A percentile compares a stretch with the other conserved stretches of the same genome.
Conservation (phyloP, 169 alveolate genomes). For the Theileria equi region DNA sequence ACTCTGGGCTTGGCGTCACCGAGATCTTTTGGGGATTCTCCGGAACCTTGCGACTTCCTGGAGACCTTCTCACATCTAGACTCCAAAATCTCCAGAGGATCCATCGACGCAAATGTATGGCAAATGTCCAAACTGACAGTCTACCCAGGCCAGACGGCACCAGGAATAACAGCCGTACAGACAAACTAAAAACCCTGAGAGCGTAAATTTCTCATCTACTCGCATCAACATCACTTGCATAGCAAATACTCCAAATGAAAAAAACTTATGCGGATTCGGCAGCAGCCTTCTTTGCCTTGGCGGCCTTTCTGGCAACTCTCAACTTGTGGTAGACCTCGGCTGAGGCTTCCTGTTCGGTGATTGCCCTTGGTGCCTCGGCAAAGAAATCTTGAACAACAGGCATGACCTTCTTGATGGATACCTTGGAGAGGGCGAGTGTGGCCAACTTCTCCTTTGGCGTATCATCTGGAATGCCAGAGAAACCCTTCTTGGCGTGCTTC, state of each 20-base stretch:
- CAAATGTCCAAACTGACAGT: too few relatives aligned
- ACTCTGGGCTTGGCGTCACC: too few relatives aligned
- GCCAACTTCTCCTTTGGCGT: slow-evolving; percentile 76
- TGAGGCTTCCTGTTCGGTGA: slow-evolving; percentile 41
- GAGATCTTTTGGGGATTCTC: too few relatives aligned
- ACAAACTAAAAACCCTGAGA: too few relatives aligned
- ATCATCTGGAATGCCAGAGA: slow-evolving; percentile 89
- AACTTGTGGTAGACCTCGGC: slow-evolving; percentile 26
- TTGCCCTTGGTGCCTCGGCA: slow-evolving; percentile 55
- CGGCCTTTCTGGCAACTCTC: slow-evolving; percentile 57
- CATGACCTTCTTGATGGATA: slow-evolving; percentile 59
- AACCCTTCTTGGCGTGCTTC: slow-evolving; percentile 93
- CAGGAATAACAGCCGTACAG: too few relatives aligned
- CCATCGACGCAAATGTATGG: too few relatives aligned
- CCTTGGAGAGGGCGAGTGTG: slow-evolving; percentile 61
- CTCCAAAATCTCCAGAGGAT: slow-evolving; percentile 15
- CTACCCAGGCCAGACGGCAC: too few relatives aligned
- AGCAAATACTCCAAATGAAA: too few relatives aligned
- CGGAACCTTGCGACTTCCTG: too few relatives aligned
- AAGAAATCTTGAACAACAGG: slow-evolving; percentile 63
- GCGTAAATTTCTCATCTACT: too few relatives aligned
- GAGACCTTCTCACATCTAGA: too few relatives aligned
- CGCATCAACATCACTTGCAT: too few relatives aligned
- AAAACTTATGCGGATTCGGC: neutral
- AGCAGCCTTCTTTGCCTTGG: slow-evolving; percentile 62